Conservation (phyloP, 2,329 filamentous ascomycete species). For the Fusarium setosum region DNA sequence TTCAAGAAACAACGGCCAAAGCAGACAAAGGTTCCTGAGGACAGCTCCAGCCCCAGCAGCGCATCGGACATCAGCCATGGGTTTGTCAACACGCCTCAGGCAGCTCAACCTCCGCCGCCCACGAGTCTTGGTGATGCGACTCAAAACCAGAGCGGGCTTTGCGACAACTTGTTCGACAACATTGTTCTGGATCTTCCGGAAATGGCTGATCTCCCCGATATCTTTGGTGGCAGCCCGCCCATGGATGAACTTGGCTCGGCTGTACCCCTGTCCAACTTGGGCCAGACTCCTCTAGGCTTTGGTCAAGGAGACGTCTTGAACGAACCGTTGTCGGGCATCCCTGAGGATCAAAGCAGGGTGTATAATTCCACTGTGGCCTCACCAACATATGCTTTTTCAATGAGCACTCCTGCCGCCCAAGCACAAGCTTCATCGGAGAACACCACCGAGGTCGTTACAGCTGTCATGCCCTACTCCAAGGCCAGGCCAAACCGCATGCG, state of each 20-base stretch:
- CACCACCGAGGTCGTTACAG: too few relatives aligned
- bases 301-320: not conserved
- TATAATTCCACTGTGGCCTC: not conserved
- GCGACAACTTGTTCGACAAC: not conserved
- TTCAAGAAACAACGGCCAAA: not conserved
- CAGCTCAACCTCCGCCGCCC: not conserved
- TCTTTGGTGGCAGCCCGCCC: not conserved
- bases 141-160: not conserved
- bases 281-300: not conserved
- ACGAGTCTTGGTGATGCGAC: not conserved
- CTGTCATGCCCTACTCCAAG: not conserved
- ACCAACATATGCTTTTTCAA: not conserved
- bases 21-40: not conserved
- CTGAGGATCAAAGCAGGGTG: not conserved
- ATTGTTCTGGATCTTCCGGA: not conserved
- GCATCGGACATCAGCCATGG: not conserved
- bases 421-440: not conserved
- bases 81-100: not conserved
- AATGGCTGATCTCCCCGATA: not conserved
- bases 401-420: not conserved
- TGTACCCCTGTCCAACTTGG: not conserved
- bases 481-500: not conserved
- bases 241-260: not conserved
- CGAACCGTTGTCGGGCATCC: not conserved
- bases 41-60: not conserved